Conservation (phyloP, 192 early-diverging fungal species). For the Linnemannia exigua region DNA sequence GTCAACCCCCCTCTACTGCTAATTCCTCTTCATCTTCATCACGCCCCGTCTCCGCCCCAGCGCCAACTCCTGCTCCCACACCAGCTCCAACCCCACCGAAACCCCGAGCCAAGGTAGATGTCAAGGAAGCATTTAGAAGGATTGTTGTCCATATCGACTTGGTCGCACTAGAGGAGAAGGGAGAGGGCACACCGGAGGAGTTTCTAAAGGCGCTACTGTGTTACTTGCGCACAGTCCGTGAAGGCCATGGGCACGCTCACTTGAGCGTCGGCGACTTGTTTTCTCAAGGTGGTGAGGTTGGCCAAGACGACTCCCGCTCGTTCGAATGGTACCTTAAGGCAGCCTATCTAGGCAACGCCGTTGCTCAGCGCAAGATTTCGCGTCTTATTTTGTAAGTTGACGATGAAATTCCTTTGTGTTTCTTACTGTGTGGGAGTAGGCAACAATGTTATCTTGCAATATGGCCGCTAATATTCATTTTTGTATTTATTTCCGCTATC, state of each 20-base stretch:
- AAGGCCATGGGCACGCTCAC: neutral
- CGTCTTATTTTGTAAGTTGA: neutral
- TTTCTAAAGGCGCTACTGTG: neutral
- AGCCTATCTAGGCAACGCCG: neutral
- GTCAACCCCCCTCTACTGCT: neutral
- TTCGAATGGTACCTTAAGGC: neutral
- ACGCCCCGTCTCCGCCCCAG: neutral
- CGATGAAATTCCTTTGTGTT: no score
- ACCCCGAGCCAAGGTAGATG: neutral
- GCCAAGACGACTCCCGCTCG: neutral
- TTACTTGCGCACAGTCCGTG: neutral
- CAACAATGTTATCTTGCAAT: no score
- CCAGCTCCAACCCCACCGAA: neutral
- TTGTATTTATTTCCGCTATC: no score
- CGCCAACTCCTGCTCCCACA: neutral
- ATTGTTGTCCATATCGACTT: neutral
- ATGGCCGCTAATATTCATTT: no score
- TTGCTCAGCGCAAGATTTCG: neutral
- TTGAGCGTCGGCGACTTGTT: neutral
- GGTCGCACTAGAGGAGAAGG: neutral
- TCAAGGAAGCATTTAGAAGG: neutral
- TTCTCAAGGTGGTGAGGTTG: neutral
- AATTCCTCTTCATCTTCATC: neutral
- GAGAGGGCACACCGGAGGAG: neutral
- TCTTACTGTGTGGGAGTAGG: no score